Evolutionary conservation across 78 protist genomes (phyloP), one percentile per base, ranked within the genome.

Genomic region (Bodo saltans): DNA sequence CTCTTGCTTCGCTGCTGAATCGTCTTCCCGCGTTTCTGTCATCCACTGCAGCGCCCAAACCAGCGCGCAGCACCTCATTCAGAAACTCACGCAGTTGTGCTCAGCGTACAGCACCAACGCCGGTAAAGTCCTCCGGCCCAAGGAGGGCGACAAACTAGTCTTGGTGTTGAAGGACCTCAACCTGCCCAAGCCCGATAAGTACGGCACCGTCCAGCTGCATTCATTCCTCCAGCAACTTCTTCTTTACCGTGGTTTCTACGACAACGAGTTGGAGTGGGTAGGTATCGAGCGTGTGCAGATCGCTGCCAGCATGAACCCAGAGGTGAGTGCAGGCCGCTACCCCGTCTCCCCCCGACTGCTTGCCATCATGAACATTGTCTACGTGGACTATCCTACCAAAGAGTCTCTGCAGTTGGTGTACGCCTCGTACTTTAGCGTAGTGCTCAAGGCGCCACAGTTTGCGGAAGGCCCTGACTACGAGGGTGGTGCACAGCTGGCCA

Each of bases 111-210:
- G 30, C 25, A 39, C 92, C 27, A 42, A 27, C 27, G 0, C 67
- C 12, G 93, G 95, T 11, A 85, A 90, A 27, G 91, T 90, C 73
- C 68, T 81, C 42, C 68, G 91, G 40, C 95, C 95, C n/a, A 85
- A 86, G 87, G 86, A 71, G 27, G 84, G 72, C 1, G 87, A 85
- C 71, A 67, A 87, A 23, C 88, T 92, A 42, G 34, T 90, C 1
- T 60, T 92, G 53, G 84, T 70, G 84, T 75, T 87, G 37, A 86
- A 90, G 83, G 92, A 93, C 83, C 12, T 93, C 73, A 91, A 93
- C 88, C 85, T 93, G 79, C 94, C 96, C 30, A 86, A 78, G 87
- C 92, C 93, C 3, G 96, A 93, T 89, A 79, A 92, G 85, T 93
- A 91, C 87, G 91, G 72, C 35, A 93, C 96, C 35, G 34, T 68